These are phyloP conservation scores for Apiospora saccharicola DNA, from an alignment of 2,329 filamentous ascomycete genomes.

Conservation along the genomic window DNA sequence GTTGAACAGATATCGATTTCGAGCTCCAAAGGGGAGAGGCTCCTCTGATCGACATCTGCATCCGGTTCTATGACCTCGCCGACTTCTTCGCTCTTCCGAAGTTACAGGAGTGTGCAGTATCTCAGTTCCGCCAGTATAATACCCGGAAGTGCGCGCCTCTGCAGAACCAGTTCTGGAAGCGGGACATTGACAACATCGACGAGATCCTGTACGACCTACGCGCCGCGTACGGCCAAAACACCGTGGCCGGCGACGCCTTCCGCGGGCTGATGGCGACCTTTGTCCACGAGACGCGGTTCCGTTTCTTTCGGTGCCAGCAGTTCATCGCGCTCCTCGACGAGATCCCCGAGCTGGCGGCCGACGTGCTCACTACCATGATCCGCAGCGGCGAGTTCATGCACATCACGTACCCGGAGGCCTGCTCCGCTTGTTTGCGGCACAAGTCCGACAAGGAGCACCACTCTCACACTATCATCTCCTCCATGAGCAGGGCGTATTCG, in stretches of 20 bases:
- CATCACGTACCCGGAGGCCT: not conserved
- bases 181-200: not conserved
- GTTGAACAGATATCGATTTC: not conserved
- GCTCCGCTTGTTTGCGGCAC: not conserved
- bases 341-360: not conserved
- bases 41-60: not conserved
- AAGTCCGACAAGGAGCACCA: not conserved
- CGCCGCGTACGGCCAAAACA: not conserved
- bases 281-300: not conserved
- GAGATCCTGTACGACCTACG: not conserved
- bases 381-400: not conserved
- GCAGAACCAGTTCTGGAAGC: not conserved
- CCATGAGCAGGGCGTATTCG: not conserved
- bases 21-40: not conserved
- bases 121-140: not conserved
- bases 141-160: not conserved
- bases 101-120: not conserved
- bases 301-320: not conserved
- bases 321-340: conserved; percentile 18
- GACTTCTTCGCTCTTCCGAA: not conserved
- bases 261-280: not conserved
- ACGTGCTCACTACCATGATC: not conserved
- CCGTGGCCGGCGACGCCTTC: not conserved
- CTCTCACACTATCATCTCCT: not conserved
- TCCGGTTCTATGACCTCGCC: not conserved